Base-by-base conservation (phyloP, 2,329 filamentous ascomycete species). In the Echinosphaeria canescens region DNA sequence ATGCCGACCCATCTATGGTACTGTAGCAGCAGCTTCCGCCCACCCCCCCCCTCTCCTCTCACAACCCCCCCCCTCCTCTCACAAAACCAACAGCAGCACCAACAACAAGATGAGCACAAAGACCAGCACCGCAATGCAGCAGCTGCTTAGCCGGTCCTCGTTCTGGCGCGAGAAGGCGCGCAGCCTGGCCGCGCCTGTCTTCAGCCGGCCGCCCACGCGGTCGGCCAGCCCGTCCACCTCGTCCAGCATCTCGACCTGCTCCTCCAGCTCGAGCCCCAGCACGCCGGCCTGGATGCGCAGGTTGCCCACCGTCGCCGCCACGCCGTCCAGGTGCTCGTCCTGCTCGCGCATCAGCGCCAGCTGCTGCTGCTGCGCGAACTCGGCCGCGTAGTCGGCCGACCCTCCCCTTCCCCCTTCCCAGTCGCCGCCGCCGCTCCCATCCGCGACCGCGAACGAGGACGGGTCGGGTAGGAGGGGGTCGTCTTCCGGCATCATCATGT, bases 211-310 rank as follows among this genome's bases (percentile, higher is more conserved):
- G 10, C 80, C 78, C 2, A 98, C 82, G 18, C 85, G 63, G 46
- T 95, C 84, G 4, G 80, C 81, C 30, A 91, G 58, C 16, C 60
- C 64, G 49, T 95, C 85, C 22, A 90, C 75, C 27, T 78, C 72
- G 34, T 88, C 73, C 30, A 98, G 59, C 64, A 95, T 75, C 47
- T 82, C 79, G 13, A 63, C 64, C 58, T 98, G 88, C 53, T 98
- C 88, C 50, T 93, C 90, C 24, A 98, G 58, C 54, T 98, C 88
- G 30, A 85, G 61, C 2, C 88, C 85, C 85, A 98, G 98, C 38
- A 82, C 79, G 49, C 90, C 74, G 2, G 88, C 90, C 58, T 95
- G 88, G 43, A 75, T 62, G 29, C 85, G 61, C 43, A 98, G 51
- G 44, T 82, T 93, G 3, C 84, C 85, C 14, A 98, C 88, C 1